Evolutionary conservation across 2,329 filamentous ascomycete species (phyloP).

Genomic region (Aureobasidium sp.): DNA sequence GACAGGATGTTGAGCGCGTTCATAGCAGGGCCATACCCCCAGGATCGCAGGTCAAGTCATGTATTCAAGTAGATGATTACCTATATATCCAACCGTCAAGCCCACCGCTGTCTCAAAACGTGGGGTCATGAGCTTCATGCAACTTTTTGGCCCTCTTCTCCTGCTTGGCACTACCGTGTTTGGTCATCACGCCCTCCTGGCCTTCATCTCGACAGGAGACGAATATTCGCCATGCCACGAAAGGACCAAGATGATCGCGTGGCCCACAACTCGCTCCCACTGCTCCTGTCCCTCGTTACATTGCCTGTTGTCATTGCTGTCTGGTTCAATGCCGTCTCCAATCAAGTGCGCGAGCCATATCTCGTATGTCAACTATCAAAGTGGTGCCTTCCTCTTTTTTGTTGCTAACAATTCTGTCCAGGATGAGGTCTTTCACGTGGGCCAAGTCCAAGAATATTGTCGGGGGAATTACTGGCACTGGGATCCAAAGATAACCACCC

Average conservation of each 20-base stretch:
- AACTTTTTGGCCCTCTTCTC: not conserved
- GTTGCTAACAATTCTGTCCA: conserved; percentile 29
- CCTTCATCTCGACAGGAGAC: not conserved
- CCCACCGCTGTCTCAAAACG: not conserved
- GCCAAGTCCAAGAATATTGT: conserved; percentile 86
- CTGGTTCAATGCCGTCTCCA: conserved; percentile 36
- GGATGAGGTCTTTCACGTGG: conserved; percentile 86
- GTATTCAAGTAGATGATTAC: not conserved
- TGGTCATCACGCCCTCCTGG: not conserved
- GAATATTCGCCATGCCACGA: not conserved
- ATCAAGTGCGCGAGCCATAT: conserved; percentile 50
- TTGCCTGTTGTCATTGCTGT: conserved; percentile 1
- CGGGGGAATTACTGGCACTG: conserved; percentile 65
- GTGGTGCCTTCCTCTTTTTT: not conserved
- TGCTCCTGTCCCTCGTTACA: not conserved
- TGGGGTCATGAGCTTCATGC: conserved; percentile 6
- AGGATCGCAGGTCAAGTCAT: not conserved
- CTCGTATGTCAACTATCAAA: conserved; percentile 39
- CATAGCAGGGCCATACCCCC: conserved; percentile 53
- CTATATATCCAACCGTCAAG: not conserved
- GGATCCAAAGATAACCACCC: conserved; percentile 97
- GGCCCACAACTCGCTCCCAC: conserved; percentile 1
- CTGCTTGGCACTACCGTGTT: not conserved
- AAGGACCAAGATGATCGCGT: not conserved
- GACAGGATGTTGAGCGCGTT: conserved; percentile 93